Base-by-base conservation (phyloP, 116 monocot genomes). In the Posidonia oceanica region DNA sequence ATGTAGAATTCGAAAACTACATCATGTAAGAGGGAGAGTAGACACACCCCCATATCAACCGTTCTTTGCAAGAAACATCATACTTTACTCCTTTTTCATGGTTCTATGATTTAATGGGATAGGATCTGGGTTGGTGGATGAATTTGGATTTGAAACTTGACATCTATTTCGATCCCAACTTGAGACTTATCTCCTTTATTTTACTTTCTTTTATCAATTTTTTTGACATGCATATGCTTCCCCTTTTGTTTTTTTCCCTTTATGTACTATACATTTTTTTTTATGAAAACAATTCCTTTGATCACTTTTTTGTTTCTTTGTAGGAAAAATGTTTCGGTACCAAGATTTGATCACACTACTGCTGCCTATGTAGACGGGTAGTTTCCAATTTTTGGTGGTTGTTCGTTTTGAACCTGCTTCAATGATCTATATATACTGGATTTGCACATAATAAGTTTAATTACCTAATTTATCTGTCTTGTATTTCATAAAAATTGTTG, bases 351-450 rank as follows among this genome's bases (percentile, higher is more conserved):
- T 80, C 95, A 95, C 68, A 67, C 83, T 63, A 84, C 95, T 76
- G 74, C 71, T 37, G 78, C 81, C 14, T 78, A 95, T 80, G 80
- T 68, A 18, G 95, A 84, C 41, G 84, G 75, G 20, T 95, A 95
- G 69, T 84, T 95, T 67, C 52, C 91, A 59, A 78, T 95, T 54
- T 95, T 91, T 81, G 91, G 95, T 61, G 95, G 95, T 71, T 86
- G 81, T 74, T 86, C 88, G 72, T 83, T 86, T 66, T 91, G 91
- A 68, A 72, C 83, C 38, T 91, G 88, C 76, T 91, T 86, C 59
- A 84, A 69, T 81, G 95, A 91, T 83, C 86, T 95, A 52, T 81
- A 95, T 77, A 64, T 91, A 58, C 88, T 95, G 42, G 91, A 95
- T 68, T 84, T 95, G 66, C 81, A 86, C 66, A 84, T 75, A 48